These are phyloP conservation scores for Monoraphidium neglectum DNA, from an alignment of 139 green algal species.

Conservation along the genomic window DNA sequence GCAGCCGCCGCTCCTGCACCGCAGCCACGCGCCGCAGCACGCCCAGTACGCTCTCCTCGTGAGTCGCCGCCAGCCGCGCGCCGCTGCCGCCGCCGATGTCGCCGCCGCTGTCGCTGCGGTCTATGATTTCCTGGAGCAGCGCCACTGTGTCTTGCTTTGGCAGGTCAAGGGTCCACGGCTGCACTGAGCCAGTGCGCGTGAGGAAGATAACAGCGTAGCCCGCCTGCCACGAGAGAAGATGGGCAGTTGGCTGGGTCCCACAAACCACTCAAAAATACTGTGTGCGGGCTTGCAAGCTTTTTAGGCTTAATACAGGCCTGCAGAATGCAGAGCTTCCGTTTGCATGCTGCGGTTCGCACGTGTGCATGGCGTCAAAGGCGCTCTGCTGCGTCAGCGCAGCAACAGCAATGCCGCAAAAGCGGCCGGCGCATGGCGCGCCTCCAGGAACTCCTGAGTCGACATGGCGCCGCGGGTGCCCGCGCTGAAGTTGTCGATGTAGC, in stretches of 20 bases:
- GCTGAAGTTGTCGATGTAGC: constrained; percentile 99
- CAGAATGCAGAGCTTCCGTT: too few relatives aligned
- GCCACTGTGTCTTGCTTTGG: constrained; percentile 33
- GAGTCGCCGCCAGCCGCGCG: not conserved
- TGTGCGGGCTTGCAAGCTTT: too few relatives aligned
- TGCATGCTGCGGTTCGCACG: too few relatives aligned
- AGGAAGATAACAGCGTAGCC: constrained; percentile 97
- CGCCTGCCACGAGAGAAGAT: constrained; percentile 37
- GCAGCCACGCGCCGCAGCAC: constrained; percentile 36
- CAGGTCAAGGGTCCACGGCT: constrained; percentile 79
- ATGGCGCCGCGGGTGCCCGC: constrained; percentile 86
- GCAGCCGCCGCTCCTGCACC: constrained; percentile 33
- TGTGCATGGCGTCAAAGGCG: too few relatives aligned
- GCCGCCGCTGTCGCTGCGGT: not conserved
- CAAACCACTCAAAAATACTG: too few relatives aligned
- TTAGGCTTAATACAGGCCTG: too few relatives aligned
- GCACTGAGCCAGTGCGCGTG: constrained; percentile 72
- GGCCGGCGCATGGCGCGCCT: constrained; percentile 36
- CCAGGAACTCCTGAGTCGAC: constrained; percentile 84
- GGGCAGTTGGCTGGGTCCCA: too few relatives aligned
- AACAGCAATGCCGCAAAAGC: too few relatives aligned
- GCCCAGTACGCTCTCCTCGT: constrained; percentile 4
- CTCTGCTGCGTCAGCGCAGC: too few relatives aligned
- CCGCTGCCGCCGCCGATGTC: not conserved
- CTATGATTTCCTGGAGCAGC: constrained; percentile 24